Base-by-base conservation (phyloP, 768 basidiomycete genomes). In the Mycena sanguinolenta region DNA sequence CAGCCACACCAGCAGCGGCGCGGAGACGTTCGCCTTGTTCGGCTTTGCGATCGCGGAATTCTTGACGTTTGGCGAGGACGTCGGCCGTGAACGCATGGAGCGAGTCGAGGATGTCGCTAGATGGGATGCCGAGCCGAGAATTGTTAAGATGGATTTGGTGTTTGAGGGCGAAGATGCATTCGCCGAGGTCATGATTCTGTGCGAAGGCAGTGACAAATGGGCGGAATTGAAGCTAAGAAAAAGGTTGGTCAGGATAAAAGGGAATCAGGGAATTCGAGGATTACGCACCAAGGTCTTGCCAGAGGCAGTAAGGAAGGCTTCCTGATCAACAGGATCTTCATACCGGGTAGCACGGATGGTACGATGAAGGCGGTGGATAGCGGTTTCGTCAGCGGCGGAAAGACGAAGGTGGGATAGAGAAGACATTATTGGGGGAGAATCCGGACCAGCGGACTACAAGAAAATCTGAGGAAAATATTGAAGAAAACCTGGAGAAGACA, bases 81-180 rank as follows among this genome's bases (percentile, higher is more conserved):
- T 63, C 63, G 36, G 52, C 52, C 2, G 38, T 38, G 25, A 63
- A 63, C 13, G 42, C 63, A 2, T 8, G 4, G 23, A 63, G 19
- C 3, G 36, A 6, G 3, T 14, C 0, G 7, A 49, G 42, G 2
- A 16, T 23, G 0, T 63, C 53, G 17, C 4, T 16, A 6, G 52
- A 49, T 10, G 63, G 34, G 39, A 14, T 44, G 6, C 6, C 5
- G 13, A 64, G 55, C 2, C 50, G 42, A 1, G 28, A 3, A 10
- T 52, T 57, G 21, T 58, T 69, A 0, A 4, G 23, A 0, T 28
- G 46, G 34, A 69, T 21, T 2, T 6, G 2, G 4, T 54, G 9
- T 0, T 62, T 61, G 27, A 69, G 34, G 7, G 55, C 16, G 21
- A 63, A 67, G 13, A 60, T 49, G 9, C 57, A 52, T 39, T 59